Percentiles rank a stretch among this genome's conserved stretches.
Evolutionary conservation across 495 filamentous ascomycete species (phyloP).

Genomic region (Elasticomyces elasticus): DNA sequence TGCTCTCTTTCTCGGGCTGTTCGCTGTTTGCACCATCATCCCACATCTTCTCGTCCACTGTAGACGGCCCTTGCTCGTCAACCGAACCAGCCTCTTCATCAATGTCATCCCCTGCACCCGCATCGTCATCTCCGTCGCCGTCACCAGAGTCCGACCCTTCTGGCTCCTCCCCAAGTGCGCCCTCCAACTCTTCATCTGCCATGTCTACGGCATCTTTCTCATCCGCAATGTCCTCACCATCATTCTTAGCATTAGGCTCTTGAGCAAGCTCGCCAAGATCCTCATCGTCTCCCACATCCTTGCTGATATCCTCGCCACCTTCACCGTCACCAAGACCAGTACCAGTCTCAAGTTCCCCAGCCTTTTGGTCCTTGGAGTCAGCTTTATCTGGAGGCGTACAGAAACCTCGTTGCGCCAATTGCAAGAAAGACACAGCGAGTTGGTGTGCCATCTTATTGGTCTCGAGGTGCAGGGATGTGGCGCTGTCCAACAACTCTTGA

Average conservation of each 20-base stretch:
- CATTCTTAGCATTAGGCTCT: constrained; percentile 40
- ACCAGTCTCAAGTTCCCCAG: constrained; percentile 75
- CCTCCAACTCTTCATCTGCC: constrained; percentile 82
- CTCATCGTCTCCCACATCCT: constrained; percentile 88
- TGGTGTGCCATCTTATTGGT: constrained; percentile 64
- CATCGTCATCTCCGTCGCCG: constrained; percentile 44
- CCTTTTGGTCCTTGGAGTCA: constrained; percentile 46
- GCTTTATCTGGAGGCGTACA: constrained; percentile 76
- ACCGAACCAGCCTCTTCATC: constrained; percentile 86
- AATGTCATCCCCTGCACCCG: constrained; percentile 55
- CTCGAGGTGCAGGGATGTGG: constrained; percentile 50
- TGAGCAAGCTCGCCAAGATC: constrained; percentile 86
- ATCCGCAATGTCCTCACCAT: constrained; percentile 42
- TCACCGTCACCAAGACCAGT: constrained; percentile 76
- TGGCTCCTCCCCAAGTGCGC: constrained; percentile 56
- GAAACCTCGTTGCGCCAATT: constrained; percentile 74
- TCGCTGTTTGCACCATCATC: constrained; percentile 69
- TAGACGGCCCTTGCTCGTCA: constrained; percentile 74
- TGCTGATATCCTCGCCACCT: constrained; percentile 92
- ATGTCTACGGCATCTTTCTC: constrained; percentile 82
- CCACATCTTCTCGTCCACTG: constrained; percentile 97
- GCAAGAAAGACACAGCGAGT: constrained; percentile 62
- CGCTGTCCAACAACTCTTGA: constrained; percentile 40
- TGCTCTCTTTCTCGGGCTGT: constrained; percentile 73
- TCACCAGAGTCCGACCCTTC: constrained; percentile 49